These are phyloP conservation scores for Fusarium protoensiforme DNA, from an alignment of 2,329 filamentous ascomycete genomes.

Conservation along the genomic window DNA sequence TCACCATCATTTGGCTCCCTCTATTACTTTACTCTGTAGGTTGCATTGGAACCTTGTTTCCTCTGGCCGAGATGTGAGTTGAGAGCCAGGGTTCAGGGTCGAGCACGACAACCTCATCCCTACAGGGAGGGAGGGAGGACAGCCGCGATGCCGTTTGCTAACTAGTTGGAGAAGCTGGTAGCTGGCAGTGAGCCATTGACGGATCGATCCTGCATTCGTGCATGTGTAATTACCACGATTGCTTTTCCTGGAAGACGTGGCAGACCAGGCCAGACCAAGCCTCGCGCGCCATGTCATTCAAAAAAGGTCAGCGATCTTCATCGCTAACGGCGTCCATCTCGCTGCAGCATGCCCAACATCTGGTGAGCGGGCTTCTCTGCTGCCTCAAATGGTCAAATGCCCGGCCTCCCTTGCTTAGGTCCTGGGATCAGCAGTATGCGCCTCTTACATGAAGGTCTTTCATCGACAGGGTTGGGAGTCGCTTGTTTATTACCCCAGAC, in stretches of 20 bases:
- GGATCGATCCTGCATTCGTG: slow-evolving; percentile 4
- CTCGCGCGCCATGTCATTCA: slow-evolving; percentile 19
- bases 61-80: slow-evolving; percentile 9
- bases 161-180: slow-evolving; percentile 9
- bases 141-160: slow-evolving; percentile 1
- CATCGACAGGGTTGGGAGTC: slow-evolving; percentile 14
- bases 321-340: slow-evolving; percentile 8
- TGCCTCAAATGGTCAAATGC: slow-evolving; percentile 29
- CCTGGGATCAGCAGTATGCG: background rate
- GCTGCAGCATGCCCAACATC: background rate
- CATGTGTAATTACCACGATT: slow-evolving; percentile 18
- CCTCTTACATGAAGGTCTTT: background rate
- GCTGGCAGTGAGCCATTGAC: background rate
- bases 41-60: slow-evolving; percentile 6
- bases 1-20: background rate
- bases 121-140: slow-evolving; percentile 2
- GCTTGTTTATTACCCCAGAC: slow-evolving; percentile 23
- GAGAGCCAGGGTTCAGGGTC: slow-evolving; percentile 28
- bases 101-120: slow-evolving; percentile 16
- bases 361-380: background rate
- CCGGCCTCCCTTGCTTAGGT: slow-evolving; percentile 3
- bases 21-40: background rate
- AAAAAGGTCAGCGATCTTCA: slow-evolving; percentile 19
- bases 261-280: slow-evolving; percentile 22
- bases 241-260: slow-evolving; percentile 7